Conservation (phyloP, 2,329 filamentous ascomycete genomes). For the Fusarium verrucosum region DNA sequence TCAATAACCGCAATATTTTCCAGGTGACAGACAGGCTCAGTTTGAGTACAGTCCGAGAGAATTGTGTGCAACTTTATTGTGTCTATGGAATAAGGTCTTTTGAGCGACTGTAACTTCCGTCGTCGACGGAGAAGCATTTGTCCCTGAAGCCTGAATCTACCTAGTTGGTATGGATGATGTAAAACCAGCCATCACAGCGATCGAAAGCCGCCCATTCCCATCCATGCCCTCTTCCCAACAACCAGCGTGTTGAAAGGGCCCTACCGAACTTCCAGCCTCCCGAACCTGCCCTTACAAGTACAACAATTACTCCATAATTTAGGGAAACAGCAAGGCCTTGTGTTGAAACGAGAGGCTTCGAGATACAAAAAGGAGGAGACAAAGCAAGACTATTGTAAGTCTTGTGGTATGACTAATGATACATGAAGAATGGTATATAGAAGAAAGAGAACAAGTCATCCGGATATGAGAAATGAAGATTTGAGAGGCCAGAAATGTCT, state of each 20-base stretch:
- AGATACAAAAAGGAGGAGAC: background rate
- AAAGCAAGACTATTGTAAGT: conserved; percentile 15
- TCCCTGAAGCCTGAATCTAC: conserved; percentile 8
- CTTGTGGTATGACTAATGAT: conserved; percentile 34
- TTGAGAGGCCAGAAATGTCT: background rate
- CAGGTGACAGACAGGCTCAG: background rate
- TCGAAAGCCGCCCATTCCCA: background rate
- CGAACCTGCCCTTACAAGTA: conserved; percentile 21
- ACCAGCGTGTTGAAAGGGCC: conserved; percentile 11
- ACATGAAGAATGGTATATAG: conserved; percentile 40
- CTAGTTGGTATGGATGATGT: background rate
- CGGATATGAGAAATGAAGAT: background rate
- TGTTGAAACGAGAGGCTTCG: conserved; percentile 12
- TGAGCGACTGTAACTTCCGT: conserved; percentile 1
- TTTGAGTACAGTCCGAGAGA: background rate
- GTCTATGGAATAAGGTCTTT: conserved; percentile 15
- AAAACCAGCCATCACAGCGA: background rate
- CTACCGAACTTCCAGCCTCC: conserved; percentile 6
- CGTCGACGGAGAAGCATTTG: background rate
- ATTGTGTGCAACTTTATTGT: conserved; percentile 3
- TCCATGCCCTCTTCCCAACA: conserved; percentile 2
- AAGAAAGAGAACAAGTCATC: background rate
- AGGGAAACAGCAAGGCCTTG: conserved; percentile 11
- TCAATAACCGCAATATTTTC: background rate
- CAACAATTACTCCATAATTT: conserved; percentile 22